Conservation (phyloP, 257 asterid species). For the Solanum medicagineum region DNA sequence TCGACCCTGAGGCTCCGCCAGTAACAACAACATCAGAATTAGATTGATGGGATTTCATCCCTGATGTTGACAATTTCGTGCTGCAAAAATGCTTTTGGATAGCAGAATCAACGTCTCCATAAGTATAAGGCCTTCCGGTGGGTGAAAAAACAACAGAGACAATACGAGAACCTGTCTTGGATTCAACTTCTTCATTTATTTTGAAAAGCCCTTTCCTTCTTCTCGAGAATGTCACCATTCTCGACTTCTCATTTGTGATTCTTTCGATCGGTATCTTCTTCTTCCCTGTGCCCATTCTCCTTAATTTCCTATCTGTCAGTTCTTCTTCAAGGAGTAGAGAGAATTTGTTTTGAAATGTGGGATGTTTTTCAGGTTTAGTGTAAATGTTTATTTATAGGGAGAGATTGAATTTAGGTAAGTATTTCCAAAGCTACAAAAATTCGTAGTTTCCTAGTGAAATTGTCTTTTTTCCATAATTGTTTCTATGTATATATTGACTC, state of each 20-base stretch:
- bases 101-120: background rate
- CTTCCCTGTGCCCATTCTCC: background rate
- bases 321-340: too few relatives aligned
- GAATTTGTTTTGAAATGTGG: background rate
- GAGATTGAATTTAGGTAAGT: background rate
- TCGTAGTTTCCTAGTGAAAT: background rate
- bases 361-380: background rate
- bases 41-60: background rate
- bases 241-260: background rate
- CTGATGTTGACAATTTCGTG: background rate
- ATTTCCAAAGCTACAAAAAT: too few relatives aligned
- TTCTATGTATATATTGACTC: background rate
- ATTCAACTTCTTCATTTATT: too few relatives aligned
- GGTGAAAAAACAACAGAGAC: background rate
- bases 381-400: background rate
- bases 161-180: background rate
- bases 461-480: background rate
- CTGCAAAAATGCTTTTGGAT: background rate
- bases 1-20: background rate
- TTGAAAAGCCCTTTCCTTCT: too few relatives aligned
- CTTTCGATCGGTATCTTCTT: background rate
- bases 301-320: background rate
- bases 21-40: background rate
- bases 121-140: background rate
- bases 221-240: too few relatives aligned